Conservation (phyloP, 768 basidiomycete genomes). For the Roridomyces roridus region DNA sequence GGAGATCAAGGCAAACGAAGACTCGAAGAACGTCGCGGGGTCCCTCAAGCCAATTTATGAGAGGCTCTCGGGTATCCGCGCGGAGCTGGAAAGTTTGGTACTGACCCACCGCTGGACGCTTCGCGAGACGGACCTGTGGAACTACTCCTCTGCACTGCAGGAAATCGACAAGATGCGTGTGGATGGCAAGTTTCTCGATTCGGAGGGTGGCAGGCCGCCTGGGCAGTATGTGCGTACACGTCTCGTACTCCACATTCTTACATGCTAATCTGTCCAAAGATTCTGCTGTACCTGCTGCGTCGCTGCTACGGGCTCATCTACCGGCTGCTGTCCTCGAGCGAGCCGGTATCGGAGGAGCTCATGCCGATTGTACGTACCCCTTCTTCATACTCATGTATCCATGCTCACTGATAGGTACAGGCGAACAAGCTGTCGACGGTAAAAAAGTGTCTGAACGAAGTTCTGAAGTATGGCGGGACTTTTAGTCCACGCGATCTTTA, state of each 20-base stretch:
- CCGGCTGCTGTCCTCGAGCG: slow-evolving; percentile 89
- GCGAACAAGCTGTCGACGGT: slow-evolving; percentile 97
- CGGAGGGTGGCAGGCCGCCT: slow-evolving; percentile 87
- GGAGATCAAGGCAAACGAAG: slow-evolving; percentile 93
- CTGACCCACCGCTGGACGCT: slow-evolving; percentile 97
- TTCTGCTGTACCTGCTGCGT: slow-evolving; percentile 88
- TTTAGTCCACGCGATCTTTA: slow-evolving; percentile 93
- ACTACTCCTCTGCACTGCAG: slow-evolving; percentile 90
- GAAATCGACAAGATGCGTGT: slow-evolving; percentile 98
- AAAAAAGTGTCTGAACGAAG: slow-evolving; percentile 96
- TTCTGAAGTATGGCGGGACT: slow-evolving; percentile 92
- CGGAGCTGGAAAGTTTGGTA: slow-evolving; percentile 89
- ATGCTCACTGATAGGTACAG: slow-evolving; percentile 42
- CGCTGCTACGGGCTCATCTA: slow-evolving; percentile 98
- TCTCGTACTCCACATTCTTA: too few species aligned
- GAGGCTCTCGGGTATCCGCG: slow-evolving; percentile 82
- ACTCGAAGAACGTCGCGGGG: slow-evolving; percentile 84
- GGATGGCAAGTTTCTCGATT: slow-evolving; percentile 96
- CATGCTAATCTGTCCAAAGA: slow-evolving; percentile 50
- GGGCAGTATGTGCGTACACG: slow-evolving; percentile 94
- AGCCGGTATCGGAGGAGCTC: slow-evolving; percentile 96
- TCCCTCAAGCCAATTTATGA: slow-evolving; percentile 94
- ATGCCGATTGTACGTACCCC: slow-evolving; percentile 83
- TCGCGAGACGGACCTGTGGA: slow-evolving; percentile 92
- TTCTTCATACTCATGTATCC: background rate